Evolutionary conservation across 2,329 filamentous ascomycete species (phyloP), one percentile per base, ranked within the genome.

Genomic region (Colletotrichum neosansevieriae): DNA sequence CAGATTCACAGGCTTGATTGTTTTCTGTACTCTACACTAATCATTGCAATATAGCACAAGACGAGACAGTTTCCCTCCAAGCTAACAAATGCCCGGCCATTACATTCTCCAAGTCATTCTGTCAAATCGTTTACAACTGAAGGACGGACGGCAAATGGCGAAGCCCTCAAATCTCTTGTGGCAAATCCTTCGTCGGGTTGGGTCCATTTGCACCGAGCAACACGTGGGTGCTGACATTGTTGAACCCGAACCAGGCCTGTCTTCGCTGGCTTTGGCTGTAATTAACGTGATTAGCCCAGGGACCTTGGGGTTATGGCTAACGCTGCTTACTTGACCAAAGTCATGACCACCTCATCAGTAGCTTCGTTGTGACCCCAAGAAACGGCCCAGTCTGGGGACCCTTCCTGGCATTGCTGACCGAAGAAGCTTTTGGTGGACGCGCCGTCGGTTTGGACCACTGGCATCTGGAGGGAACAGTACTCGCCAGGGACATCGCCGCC

Each of bases 341-440:
- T 76, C 71, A 76, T 72, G 21, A 79, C 75, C 0, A 72, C 77
- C 3, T 73, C 74, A 36, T 78, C 77, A 0, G 72, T 72, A 0
- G 24, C 63, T 7, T 65, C 45, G 19, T 74, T 71, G 68, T 79
- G 77, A 1, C 77, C 77, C 76, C 76, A 79, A 0, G 76, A 79
- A 6, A 76, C 56, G 4, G 62, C 65, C 73, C 75, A 77, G n/a
- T 71, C n/a, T 70, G 72, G 36, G 15, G 9, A 11, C 15, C 34
- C 7, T 72, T 21, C 61, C 0, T 61, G 56, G 51, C 77, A 79
- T 2, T 58, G 54, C 24, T 72, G 50, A 13, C 72, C 38, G 49
- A 65, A 72, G 64, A 76, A 78, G 38, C 74, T 75, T 2, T 70
- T 73, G 7, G 70, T 65, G 21, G 64, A 68, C 5, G 74, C 70